Conservation (phyloP, 208 protist species). For the Acanthamoeba lugdunensis region DNA sequence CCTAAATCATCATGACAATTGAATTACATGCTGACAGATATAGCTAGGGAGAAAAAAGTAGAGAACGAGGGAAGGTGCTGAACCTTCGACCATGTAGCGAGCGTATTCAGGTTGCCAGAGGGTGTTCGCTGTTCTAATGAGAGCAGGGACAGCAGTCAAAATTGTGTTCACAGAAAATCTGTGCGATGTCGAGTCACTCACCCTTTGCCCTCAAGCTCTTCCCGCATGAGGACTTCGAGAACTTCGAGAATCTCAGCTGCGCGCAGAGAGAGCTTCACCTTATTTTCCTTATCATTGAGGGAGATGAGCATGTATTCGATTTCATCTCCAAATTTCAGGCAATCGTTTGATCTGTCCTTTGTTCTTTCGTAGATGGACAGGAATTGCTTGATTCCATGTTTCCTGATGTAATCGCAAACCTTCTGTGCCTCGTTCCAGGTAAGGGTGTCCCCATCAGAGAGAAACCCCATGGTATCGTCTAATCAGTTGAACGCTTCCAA, state of each 20-base stretch:
- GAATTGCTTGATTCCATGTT: conserved; percentile 95
- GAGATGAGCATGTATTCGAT: conserved; percentile 91
- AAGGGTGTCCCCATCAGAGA: no score
- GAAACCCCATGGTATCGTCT: no score
- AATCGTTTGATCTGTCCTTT: conserved; percentile 86
- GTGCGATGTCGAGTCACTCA: neutral
- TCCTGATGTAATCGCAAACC: conserved; percentile 87
- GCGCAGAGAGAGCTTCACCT: conserved; percentile 67
- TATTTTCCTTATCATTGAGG: conserved; percentile 67
- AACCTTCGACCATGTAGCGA: conserved; percentile 94
- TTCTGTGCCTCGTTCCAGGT: conserved; percentile 75
- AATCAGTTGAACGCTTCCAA: no score
- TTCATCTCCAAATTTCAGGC: conserved; percentile 95
- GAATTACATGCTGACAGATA: no score
- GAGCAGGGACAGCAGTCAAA: no score
- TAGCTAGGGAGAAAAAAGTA: no score
- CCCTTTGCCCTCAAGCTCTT: conserved; percentile 24
- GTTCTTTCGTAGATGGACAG: conserved; percentile 90
- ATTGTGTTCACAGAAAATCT: no score
- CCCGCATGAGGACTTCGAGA: no score
- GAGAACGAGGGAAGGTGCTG: no score
- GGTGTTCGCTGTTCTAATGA: conserved; percentile 32
- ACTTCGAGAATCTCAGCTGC: conserved; percentile 77
- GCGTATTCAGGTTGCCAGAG: conserved; percentile 94
- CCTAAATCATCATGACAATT: no score